Evolutionary conservation across 257 asterid species (phyloP).

Genomic region (Thymus mandschuricus): DNA sequence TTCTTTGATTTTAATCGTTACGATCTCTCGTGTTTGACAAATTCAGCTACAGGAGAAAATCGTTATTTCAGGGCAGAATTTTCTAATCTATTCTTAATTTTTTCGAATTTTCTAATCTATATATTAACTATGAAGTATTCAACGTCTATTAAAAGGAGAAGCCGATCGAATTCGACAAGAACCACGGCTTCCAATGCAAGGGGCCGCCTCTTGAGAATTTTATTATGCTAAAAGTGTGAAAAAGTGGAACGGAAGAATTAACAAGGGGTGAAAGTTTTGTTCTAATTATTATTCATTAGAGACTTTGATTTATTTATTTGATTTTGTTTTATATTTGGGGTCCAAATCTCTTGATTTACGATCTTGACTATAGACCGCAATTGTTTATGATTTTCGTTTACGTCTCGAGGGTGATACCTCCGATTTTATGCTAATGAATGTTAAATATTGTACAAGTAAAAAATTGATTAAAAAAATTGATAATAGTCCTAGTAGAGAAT

Average conservation of each 20-base stretch:
- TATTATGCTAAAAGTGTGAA: background rate
- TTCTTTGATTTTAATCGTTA: background rate
- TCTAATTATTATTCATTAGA: background rate
- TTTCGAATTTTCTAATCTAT: background rate
- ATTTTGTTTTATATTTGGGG: no score
- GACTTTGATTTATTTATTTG: background rate
- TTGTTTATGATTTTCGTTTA: no score
- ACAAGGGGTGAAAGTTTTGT: slow-evolving; percentile 25
- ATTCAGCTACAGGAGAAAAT: background rate
- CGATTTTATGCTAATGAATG: no score
- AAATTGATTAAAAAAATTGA: no score
- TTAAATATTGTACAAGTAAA: no score
- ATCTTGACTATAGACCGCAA: no score
- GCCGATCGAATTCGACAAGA: slow-evolving; percentile 13
- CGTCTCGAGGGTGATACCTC: no score
- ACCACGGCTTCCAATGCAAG: slow-evolving; percentile 19
- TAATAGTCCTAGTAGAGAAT: no score
- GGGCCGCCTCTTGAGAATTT: slow-evolving; percentile 15
- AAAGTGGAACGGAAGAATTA: background rate
- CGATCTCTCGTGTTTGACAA: background rate
- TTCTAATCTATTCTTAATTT: background rate
- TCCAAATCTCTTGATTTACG: no score
- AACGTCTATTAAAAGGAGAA: background rate
- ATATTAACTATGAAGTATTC: no score
- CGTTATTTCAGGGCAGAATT: background rate